phyloP scores from a whole-genome alignment of 202 grass and related monocot genomes.

The Bolboschoenoplectus hybrid region DNA sequence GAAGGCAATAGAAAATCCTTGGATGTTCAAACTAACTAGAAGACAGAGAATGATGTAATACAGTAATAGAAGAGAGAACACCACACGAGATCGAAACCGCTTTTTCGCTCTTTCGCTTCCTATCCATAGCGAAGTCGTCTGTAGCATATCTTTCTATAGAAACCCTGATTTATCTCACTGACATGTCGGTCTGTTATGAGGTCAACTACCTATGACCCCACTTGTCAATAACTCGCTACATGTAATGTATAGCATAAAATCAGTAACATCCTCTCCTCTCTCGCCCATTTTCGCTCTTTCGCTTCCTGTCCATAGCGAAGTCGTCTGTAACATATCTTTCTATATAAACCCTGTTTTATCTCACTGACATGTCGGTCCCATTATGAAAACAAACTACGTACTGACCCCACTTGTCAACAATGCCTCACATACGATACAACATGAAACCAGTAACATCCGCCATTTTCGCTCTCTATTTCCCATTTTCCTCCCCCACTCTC shows the following conservation, averaged over 20 bases:
- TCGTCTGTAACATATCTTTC: background rate
- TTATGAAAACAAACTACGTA: too few relatives aligned
- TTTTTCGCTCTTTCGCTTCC: background rate
- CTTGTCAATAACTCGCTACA: background rate
- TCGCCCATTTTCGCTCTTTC: slow-evolving; percentile 6
- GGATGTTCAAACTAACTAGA: background rate
- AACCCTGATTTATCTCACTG: background rate
- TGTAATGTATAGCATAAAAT: background rate
- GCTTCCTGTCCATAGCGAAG: background rate
- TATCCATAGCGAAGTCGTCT: background rate
- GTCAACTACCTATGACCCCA: background rate
- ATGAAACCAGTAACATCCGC: background rate
- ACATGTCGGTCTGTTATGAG: background rate
- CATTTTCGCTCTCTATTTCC: background rate
- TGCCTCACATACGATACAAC: background rate
- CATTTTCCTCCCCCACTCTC: background rate
- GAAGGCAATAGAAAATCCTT: background rate
- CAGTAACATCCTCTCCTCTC: background rate
- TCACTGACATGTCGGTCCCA: background rate
- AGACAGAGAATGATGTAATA: background rate
- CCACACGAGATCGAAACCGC: slow-evolving; percentile 13
- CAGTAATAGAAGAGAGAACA: background rate
- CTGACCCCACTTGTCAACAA: background rate
- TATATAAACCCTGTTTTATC: background rate
- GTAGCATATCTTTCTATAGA: background rate